Base-by-base conservation (phyloP, 352 stramenopile genomes). In the Thraustotheca clavata region DNA sequence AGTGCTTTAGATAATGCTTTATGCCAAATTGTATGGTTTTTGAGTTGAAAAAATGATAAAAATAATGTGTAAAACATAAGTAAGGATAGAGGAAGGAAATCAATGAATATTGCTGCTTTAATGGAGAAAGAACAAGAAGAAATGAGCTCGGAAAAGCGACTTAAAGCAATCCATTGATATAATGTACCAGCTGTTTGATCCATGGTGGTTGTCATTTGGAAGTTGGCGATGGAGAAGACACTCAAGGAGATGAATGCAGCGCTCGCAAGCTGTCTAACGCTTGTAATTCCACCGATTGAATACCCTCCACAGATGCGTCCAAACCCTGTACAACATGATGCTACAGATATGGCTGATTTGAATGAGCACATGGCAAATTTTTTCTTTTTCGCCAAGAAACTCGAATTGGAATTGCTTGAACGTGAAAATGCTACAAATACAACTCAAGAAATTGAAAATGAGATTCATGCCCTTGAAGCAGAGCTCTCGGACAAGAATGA, bases 401-500 rank as follows among this genome's bases (percentile, higher is more conserved):
- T 90, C 20, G 83, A 92, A 69, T 66, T 88, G 70, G 72, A 88
- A 4, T 84, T 90, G 50, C 67, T 92, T 6, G 29, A 47, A 22
- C 43, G 36, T n/a, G 43, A 67, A 24, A 39, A 31, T 8, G 12
- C n/a, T 2, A 36, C 16, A 22, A 67, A 16, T 24, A 35, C 43
- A 11, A 40, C 39, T 29, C 29, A 72, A 67, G 81, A 90, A 24
- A 68, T 92, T 38, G 83, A 89, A 70, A 68, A 78, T 33, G 83
- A 92, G 73, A 85, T 92, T 41, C 63, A 84, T 39, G 76, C 86
- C 52, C 67, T 92, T 6, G 83, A 92, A 62, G 73, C 73, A 49
- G 83, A 92, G 55, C 67, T 92, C 52, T 76, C 67, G 8, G 83
- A 92, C 72, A 92, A 92, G 70, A 89, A 88, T 72, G 83, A 92